A percentile compares a stretch with the other conserved stretches of the same genome.
These are phyloP conservation scores for Yarrowia bubula DNA, from an alignment of 805 yeast genomes.

Conservation along the genomic window DNA sequence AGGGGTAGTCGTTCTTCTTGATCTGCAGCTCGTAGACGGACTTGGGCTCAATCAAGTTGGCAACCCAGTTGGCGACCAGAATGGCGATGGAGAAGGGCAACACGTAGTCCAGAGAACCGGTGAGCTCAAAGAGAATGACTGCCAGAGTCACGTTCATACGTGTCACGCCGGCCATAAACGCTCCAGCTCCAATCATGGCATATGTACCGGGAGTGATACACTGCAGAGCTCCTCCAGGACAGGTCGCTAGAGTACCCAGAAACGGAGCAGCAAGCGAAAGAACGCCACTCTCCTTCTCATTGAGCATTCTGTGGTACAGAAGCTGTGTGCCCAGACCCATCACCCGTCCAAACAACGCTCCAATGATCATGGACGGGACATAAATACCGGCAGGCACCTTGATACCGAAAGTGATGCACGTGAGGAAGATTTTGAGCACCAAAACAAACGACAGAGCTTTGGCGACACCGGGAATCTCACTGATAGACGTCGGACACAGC, in stretches of 20 bases:
- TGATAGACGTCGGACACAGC: conserved; percentile 37
- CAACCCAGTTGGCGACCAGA: conserved; percentile 58
- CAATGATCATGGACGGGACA: conserved; percentile 63
- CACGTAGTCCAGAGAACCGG: conserved; percentile 56
- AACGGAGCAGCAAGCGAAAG: background rate
- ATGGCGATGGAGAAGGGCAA: conserved; percentile 56
- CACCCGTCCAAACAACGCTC: conserved; percentile 57
- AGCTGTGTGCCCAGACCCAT: conserved; percentile 44
- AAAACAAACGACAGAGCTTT: conserved; percentile 45
- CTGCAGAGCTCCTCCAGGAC: conserved; percentile 20
- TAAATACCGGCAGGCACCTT: conserved; percentile 61
- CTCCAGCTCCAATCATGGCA: conserved; percentile 95
- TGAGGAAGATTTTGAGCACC: conserved; percentile 46
- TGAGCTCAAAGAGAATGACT: conserved; percentile 78
- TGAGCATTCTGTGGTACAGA: conserved; percentile 3
- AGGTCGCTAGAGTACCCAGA: background rate
- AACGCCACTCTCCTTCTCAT: conserved; percentile 1
- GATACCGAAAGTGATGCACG: conserved; percentile 55
- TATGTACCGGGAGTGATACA: conserved; percentile 86
- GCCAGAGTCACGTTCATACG: conserved; percentile 90
- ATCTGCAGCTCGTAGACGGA: conserved; percentile 53
- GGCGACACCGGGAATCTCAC: conserved; percentile 40
- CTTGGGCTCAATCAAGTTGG: conserved; percentile 50
- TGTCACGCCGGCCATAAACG: conserved; percentile 91
- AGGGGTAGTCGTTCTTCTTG: conserved; percentile 52